phyloP scores from a whole-genome alignment of 1,284 basidiomycete genomes.

The Microstroma glucosiphilum region DNA sequence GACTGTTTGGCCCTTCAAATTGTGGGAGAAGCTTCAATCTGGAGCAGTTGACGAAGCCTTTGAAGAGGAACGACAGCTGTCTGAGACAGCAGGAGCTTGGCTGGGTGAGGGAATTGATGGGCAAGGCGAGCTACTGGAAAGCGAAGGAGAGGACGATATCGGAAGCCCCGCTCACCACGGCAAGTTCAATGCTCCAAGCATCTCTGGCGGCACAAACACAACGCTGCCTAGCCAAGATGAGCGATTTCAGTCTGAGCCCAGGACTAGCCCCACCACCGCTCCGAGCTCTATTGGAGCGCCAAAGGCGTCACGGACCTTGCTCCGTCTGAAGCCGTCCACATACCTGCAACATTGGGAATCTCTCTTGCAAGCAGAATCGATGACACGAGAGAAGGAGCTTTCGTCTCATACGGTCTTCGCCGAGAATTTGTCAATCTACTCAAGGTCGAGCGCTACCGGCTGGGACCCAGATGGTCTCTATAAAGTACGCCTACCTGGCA shows the following conservation, averaged over 20 bases:
- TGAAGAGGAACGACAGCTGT: constrained; percentile 1
- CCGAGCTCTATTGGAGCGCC: no score
- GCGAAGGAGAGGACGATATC: neutral
- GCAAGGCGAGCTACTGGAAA: neutral
- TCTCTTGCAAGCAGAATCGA: constrained; percentile 6
- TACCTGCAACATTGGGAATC: neutral
- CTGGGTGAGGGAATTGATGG: neutral
- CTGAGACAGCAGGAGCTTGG: neutral
- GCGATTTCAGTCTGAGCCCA: no score
- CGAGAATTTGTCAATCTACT: neutral
- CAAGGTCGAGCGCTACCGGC: no score
- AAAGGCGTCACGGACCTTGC: neutral
- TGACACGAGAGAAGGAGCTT: constrained; percentile 3
- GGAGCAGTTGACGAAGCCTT: constrained; percentile 6
- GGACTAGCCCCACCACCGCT: no score
- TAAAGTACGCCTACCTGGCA: constrained; percentile 10
- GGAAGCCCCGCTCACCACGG: no score
- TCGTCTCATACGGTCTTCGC: constrained; percentile 7
- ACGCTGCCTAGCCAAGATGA: no score
- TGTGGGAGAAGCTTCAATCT: constrained; percentile 6
- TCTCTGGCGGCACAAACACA: no score
- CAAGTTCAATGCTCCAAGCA: no score
- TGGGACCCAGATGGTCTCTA: constrained; percentile 9
- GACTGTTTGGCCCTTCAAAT: constrained; percentile 6
- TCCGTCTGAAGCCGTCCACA: constrained; percentile 4